Base-by-base conservation (phyloP, 2,329 filamentous ascomycete genomes). In the Colletotrichum sp. region DNA sequence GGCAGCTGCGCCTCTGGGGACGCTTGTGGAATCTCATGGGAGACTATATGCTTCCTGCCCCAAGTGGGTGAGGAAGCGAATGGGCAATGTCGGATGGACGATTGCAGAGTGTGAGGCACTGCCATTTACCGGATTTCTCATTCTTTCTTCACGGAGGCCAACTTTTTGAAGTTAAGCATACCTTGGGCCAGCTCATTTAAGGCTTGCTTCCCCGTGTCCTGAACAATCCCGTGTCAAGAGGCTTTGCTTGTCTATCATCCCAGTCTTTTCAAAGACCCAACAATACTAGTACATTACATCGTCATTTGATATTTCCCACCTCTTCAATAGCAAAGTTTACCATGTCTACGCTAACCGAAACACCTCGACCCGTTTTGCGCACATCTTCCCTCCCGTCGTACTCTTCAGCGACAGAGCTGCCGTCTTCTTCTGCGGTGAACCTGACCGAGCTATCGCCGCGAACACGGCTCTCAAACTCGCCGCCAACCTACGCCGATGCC, bases 401-500 rank as follows among this genome's bases (percentile, higher is more conserved):
- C 8, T 65, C 60, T 12, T 44, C 49, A 13, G 66, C 34, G 12
- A 62, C 59, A 15, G 65, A 57, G 15, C n/a, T 69, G 44, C 67
- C 24, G 55, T 28, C 24, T 26, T 26, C 55, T 24, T 26, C 21
- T 18, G 8, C 3, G 7, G 26, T 28, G 55, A 8, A 77, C 49
- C 70, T 64, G 59, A 8, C 60, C 15, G 34, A 21, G 3, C 30
- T 66, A 21, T 34, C 24, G 13, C 68, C 60, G 13, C 36, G 49
- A 6, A 39, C 73, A 26, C 62, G 65, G 5, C 32, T 34, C 10
- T 36, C 21, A n/a, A 64, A 55, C 16, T 28, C 78, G 7, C 81
- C 81, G 2, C 84, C 85, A 12, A 79, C 82, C 10, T 80, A 82
- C 71, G 81, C 82, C 72, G 77, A 81, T 44, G 44, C 75, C 60